A percentile compares a stretch with the other conserved stretches of the same genome.
Conservation (phyloP, 2,329 filamentous ascomycete genomes). For the Mariannaea elegans region DNA sequence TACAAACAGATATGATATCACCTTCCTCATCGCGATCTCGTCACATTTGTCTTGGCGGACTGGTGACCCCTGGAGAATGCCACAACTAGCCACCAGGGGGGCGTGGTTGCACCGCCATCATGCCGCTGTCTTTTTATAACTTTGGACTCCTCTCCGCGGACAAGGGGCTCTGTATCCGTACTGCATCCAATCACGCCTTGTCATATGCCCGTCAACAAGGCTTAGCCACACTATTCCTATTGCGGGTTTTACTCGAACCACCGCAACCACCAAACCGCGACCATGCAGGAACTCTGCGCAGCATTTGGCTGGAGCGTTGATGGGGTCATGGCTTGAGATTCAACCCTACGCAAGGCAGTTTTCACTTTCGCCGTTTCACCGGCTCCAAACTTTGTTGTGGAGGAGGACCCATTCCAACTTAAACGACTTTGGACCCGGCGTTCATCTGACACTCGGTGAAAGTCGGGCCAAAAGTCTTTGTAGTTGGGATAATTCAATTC, state of each 20-base stretch:
- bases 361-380: slow-evolving; percentile 33
- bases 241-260: slow-evolving; percentile 32
- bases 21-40: slow-evolving; percentile 17
- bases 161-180: slow-evolving; percentile 22
- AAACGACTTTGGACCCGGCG: slow-evolving; percentile 33
- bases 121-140: slow-evolving; percentile 42
- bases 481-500: background rate
- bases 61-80: slow-evolving; percentile 11
- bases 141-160: slow-evolving; percentile 15
- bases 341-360: slow-evolving; percentile 30
- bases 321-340: slow-evolving; percentile 30
- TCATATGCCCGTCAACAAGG: slow-evolving; percentile 26
- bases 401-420: slow-evolving; percentile 28
- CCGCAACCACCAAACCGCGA: slow-evolving; percentile 27
- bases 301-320: slow-evolving; percentile 28
- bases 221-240: slow-evolving; percentile 33
- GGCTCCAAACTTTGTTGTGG: slow-evolving; percentile 19
- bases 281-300: slow-evolving; percentile 38
- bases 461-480: slow-evolving; percentile 10
- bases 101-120: slow-evolving; percentile 39
- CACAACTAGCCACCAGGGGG: background rate
- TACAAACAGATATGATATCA: slow-evolving; percentile 10
- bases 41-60: slow-evolving; percentile 22
- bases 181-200: slow-evolving; percentile 32
- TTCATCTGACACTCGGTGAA: slow-evolving; percentile 18